Evolutionary conservation across 73 alveolate genomes (phyloP).

Genomic region (Paraurostyla sp.): DNA sequence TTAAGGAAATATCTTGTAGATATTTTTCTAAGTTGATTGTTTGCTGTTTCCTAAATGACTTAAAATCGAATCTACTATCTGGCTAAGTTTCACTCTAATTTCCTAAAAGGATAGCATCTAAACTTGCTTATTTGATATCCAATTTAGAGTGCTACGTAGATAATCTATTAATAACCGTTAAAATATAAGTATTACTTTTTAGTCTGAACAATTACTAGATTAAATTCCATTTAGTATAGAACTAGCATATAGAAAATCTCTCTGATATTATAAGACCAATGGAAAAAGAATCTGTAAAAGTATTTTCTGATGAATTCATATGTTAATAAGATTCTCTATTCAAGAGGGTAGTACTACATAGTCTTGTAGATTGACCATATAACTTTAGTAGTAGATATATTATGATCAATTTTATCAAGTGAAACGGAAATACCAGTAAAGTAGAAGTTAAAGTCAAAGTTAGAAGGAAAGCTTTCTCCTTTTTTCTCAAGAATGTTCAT

Average conservation of each 20-base stretch:
- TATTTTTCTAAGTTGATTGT: slow-evolving; percentile 14
- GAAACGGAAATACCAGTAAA: slow-evolving; percentile 74
- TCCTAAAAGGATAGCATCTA: too few species aligned
- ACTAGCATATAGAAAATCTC: slow-evolving; percentile 36
- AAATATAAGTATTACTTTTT: slow-evolving; percentile 38
- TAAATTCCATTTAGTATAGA: slow-evolving; percentile 43
- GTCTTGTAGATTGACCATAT: slow-evolving; percentile 77
- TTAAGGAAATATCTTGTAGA: background rate
- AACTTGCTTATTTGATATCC: too few species aligned
- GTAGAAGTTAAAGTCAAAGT: slow-evolving; percentile 82
- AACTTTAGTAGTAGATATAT: slow-evolving; percentile 76
- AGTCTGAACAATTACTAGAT: background rate
- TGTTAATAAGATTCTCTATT: slow-evolving; percentile 29
- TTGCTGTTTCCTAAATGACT: background rate
- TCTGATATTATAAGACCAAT: slow-evolving; percentile 67
- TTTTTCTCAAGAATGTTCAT: slow-evolving; percentile 31
- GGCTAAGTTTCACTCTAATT: too few species aligned
- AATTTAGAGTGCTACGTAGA: too few species aligned
- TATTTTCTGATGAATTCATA: slow-evolving; percentile 38
- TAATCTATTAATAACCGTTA: too few species aligned
- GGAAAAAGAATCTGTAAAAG: slow-evolving; percentile 60
- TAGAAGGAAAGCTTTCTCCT: slow-evolving; percentile 65
- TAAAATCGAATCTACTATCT: background rate
- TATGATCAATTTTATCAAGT: slow-evolving; percentile 79
- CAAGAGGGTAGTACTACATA: slow-evolving; percentile 65